Conservation (phyloP, 2,329 filamentous ascomycete genomes). For the Colletotrichum aenigma region DNA sequence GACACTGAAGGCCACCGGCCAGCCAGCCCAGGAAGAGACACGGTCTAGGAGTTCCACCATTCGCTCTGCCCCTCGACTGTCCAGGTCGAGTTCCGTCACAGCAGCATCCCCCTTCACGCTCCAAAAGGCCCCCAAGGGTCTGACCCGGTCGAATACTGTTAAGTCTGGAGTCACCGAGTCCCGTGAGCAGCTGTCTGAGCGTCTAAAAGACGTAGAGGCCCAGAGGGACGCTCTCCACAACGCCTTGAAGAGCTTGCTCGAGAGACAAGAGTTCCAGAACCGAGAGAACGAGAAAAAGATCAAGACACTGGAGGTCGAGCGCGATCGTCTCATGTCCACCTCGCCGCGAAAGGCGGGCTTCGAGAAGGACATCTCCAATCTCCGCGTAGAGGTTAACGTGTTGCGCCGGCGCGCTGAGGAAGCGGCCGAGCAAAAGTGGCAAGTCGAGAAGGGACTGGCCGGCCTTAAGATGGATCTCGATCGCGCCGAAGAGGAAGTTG, state of each 20-base stretch:
- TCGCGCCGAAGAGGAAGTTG: slow-evolving; percentile 90
- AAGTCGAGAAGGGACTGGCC: slow-evolving; percentile 87
- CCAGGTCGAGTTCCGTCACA: slow-evolving; percentile 71
- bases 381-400: slow-evolving; percentile 84
- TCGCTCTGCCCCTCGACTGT: slow-evolving; percentile 38
- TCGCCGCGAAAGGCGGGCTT: slow-evolving; percentile 80
- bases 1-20: slow-evolving; percentile 52
- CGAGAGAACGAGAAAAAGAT: slow-evolving; percentile 85
- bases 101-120: slow-evolving; percentile 48
- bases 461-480: slow-evolving; percentile 97
- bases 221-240: slow-evolving; percentile 92
- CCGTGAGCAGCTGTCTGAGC: slow-evolving; percentile 74
- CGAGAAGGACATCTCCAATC: slow-evolving; percentile 77
- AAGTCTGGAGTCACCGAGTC: slow-evolving; percentile 54
- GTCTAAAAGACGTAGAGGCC: slow-evolving; percentile 89
- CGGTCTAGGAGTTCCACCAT: slow-evolving; percentile 28
- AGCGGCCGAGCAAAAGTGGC: slow-evolving; percentile 93
- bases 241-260: slow-evolving; percentile 82
- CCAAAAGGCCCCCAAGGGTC: slow-evolving; percentile 39
- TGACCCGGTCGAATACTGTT: slow-evolving; percentile 66
- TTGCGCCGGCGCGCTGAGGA: slow-evolving; percentile 90
- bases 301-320: slow-evolving; percentile 75
- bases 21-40: slow-evolving; percentile 3
- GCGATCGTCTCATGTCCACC: slow-evolving; percentile 71
- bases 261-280: slow-evolving; percentile 84